A percentile compares a stretch with the other conserved stretches of the same genome.
Conservation (phyloP, 208 protist genomes). For the Wallacemonas collosoma region DNA sequence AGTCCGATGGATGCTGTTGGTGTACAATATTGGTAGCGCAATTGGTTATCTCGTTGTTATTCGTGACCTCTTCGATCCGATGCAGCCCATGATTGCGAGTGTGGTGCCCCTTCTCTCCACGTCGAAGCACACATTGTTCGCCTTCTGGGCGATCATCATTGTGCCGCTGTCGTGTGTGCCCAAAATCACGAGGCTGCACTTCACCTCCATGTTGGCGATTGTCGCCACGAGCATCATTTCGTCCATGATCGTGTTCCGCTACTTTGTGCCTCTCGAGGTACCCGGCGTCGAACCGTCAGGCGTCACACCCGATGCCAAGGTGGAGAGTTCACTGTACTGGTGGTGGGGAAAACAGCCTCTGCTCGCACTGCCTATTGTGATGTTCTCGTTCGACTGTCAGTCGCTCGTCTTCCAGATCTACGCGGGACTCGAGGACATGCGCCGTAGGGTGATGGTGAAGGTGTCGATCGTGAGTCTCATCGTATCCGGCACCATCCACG, state of each 20-base stretch:
- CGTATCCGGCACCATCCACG: slow-evolving; percentile 53
- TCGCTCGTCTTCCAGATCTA: slow-evolving; percentile 83
- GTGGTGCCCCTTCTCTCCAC: slow-evolving; percentile 51
- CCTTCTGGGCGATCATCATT: slow-evolving; percentile 61
- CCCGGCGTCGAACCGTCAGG: background rate
- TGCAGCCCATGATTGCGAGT: slow-evolving; percentile 48
- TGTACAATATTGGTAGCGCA: slow-evolving; percentile 59
- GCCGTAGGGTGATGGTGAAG: slow-evolving; percentile 58
- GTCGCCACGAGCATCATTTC: slow-evolving; percentile 55
- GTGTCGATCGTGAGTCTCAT: slow-evolving; percentile 54
- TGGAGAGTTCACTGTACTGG: slow-evolving; percentile 24
- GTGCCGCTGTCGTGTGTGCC: slow-evolving; percentile 70
- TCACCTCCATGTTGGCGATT: slow-evolving; percentile 69
- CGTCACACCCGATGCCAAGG: background rate
- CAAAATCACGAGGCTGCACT: slow-evolving; percentile 49
- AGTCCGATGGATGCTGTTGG: slow-evolving; percentile 64
- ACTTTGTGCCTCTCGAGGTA: slow-evolving; percentile 49
- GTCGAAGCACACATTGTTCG: slow-evolving; percentile 58
- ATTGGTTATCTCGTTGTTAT: slow-evolving; percentile 75
- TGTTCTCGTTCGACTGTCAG: slow-evolving; percentile 88
- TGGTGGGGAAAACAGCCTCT: slow-evolving; percentile 49
- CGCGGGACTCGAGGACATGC: slow-evolving; percentile 57
- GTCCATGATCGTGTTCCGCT: slow-evolving; percentile 63
- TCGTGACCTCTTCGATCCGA: slow-evolving; percentile 57
- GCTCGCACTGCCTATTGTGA: slow-evolving; percentile 69